A percentile compares a stretch with the other conserved stretches of the same genome.
Evolutionary conservation across 2,329 filamentous ascomycete species (phyloP).

Genomic region (Epichloe festucae): DNA sequence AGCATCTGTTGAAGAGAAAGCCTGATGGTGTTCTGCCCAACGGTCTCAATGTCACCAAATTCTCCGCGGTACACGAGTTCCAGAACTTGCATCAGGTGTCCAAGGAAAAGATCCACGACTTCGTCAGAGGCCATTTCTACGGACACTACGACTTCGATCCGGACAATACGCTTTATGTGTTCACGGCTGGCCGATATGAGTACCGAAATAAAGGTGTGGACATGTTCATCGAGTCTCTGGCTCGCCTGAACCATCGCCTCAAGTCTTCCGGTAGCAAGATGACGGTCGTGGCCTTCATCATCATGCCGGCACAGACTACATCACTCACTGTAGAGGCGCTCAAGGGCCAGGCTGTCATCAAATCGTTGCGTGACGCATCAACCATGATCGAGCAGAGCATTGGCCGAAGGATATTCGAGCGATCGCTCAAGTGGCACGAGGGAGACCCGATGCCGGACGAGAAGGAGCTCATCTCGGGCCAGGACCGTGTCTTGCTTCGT

Average conservation of each 20-base stretch:
- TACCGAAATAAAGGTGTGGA: conserved; percentile 98
- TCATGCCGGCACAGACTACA: conserved; percentile 94
- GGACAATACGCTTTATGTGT: conserved; percentile 95
- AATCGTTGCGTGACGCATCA: conserved; percentile 85
- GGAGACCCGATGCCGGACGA: conserved; percentile 88
- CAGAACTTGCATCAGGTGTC: conserved; percentile 94
- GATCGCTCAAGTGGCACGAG: conserved; percentile 89
- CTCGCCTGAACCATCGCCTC: conserved; percentile 84
- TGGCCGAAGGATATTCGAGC: conserved; percentile 86
- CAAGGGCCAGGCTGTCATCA: conserved; percentile 94
- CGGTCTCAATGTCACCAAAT: conserved; percentile 91
- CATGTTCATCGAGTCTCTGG: conserved; percentile 97
- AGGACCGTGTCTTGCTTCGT: conserved; percentile 85
- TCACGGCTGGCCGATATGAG: conserved; percentile 93
- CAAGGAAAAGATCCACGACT: conserved; percentile 97
- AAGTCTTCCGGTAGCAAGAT: conserved; percentile 77
- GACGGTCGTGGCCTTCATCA: conserved; percentile 94
- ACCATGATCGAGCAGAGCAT: conserved; percentile 88
- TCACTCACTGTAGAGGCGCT: conserved; percentile 91
- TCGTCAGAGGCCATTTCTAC: conserved; percentile 95
- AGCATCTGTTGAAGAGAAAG: conserved; percentile 94
- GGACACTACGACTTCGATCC: conserved; percentile 95
- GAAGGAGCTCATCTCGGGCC: conserved; percentile 84
- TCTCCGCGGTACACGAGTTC: conserved; percentile 96
- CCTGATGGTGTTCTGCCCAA: conserved; percentile 94